Evolutionary conservation across 129 eudicot species (phyloP).

Genomic region (Artemisia tridentata): DNA sequence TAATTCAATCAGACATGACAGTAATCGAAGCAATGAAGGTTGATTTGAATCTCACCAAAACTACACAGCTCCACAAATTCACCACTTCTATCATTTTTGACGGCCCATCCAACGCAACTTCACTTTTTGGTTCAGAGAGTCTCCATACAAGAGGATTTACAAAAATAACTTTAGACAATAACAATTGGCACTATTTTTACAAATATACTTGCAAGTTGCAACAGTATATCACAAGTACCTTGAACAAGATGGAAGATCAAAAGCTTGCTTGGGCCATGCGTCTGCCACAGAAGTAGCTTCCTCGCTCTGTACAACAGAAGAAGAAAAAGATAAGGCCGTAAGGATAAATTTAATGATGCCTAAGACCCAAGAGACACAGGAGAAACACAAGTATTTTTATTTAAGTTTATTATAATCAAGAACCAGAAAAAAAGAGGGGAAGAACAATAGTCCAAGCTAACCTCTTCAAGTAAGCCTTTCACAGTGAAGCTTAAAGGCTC

Average conservation of each 20-base stretch:
- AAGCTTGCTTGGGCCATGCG: conserved; percentile 44
- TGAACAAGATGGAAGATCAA: conserved; percentile 56
- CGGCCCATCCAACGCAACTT: conserved; percentile 37
- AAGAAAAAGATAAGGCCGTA: no score
- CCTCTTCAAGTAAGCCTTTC: conserved; percentile 41
- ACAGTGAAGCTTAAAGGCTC: conserved; percentile 73
- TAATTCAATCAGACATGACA: conserved; percentile 3
- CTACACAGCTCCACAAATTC: conserved; percentile 60
- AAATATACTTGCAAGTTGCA: conserved; percentile 10
- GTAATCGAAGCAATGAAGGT: conserved; percentile 13
- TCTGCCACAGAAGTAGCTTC: conserved; percentile 29
- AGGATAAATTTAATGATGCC: background rate
- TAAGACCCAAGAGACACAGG: background rate
- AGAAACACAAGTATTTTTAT: background rate
- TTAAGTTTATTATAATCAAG: background rate
- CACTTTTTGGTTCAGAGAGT: conserved; percentile 39
- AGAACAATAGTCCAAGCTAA: conserved; percentile 5
- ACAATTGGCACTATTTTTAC: background rate
- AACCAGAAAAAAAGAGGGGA: background rate
- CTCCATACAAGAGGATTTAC: conserved; percentile 31
- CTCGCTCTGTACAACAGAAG: conserved; percentile 17
- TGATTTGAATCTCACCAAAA: conserved; percentile 51
- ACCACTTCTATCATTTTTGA: conserved; percentile 50
- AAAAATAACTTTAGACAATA: conserved; percentile 23
- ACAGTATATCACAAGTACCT: conserved; percentile 39